Percentiles rank a stretch among this genome's conserved stretches.
phyloP scores from a whole-genome alignment of 495 filamentous ascomycete genomes.

The Talaromyces liani region DNA sequence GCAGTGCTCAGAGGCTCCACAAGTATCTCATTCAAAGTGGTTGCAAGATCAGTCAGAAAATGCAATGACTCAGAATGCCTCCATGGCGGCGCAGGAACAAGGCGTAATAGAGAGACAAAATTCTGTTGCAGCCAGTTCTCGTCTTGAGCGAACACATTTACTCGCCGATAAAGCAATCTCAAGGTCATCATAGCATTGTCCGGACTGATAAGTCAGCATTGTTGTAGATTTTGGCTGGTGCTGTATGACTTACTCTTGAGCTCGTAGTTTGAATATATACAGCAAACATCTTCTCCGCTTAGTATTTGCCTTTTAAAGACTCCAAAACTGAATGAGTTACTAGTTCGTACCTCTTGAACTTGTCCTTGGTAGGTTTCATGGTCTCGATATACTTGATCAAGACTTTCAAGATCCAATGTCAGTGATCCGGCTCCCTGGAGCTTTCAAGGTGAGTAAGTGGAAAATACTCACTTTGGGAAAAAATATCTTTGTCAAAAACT shows the following conservation, averaged over 20 bases:
- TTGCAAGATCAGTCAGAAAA: constrained; percentile 29
- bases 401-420: constrained; percentile 14
- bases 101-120: constrained; percentile 55
- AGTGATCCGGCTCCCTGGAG: neutral
- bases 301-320: neutral
- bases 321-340: constrained; percentile 13
- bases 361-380: constrained; percentile 49
- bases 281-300: constrained; percentile 3
- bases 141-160: constrained; percentile 31
- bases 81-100: constrained; percentile 31
- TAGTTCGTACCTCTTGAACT: constrained; percentile 47
- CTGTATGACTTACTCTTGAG: neutral
- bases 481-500: constrained; percentile 32
- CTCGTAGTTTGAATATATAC: constrained; percentile 1
- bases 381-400: constrained; percentile 43
- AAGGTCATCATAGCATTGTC: constrained; percentile 35
- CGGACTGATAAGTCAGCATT: neutral
- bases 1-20: constrained; percentile 36
- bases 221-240: neutral
- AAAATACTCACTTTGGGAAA: constrained; percentile 42
- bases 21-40: constrained; percentile 25
- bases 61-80: constrained; percentile 15
- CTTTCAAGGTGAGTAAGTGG: constrained; percentile 15
- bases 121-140: constrained; percentile 55
- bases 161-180: constrained; percentile 49